Percentiles rank a stretch among this genome's conserved stretches.
Evolutionary conservation across 23 red algal genomes (phyloP).

Genomic region (Cyanidiococcus yangmingshanensis): DNA sequence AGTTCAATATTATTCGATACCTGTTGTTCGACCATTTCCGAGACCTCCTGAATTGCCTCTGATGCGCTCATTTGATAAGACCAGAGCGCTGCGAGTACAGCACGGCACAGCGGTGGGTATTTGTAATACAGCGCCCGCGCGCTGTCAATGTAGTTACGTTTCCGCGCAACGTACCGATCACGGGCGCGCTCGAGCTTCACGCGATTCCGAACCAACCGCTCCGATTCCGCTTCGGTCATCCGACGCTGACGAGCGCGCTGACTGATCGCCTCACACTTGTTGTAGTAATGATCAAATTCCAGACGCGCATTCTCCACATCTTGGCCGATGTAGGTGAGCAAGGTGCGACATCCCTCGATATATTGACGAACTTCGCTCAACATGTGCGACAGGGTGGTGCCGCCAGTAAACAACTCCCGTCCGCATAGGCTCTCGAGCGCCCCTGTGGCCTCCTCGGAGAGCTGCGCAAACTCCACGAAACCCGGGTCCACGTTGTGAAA

Average conservation of each 20-base stretch:
- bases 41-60: constrained; percentile 1
- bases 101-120: constrained; percentile 1
- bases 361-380: constrained; percentile 9
- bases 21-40: constrained; percentile 7
- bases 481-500: background rate
- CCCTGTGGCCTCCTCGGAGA: background rate
- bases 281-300: constrained; percentile 22
- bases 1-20: constrained; percentile 4
- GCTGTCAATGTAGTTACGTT: constrained; percentile 19
- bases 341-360: constrained; percentile 10
- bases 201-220: constrained; percentile 14
- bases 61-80: constrained; percentile 14
- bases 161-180: constrained; percentile 12
- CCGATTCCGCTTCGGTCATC: background rate
- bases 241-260: constrained; percentile 16
- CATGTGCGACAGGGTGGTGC: constrained; percentile 15
- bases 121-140: constrained; percentile 17
- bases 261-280: constrained; percentile 16
- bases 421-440: constrained; percentile 11
- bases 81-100: constrained; percentile 4
- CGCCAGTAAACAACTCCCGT: constrained; percentile 11
- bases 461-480: constrained; percentile 12
- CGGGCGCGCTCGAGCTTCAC: constrained; percentile 16
- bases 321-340: constrained; percentile 10
- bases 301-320: constrained; percentile 8